Conservation (phyloP, 805 yeast species). For the Metahyphopichia silvanorum region DNA sequence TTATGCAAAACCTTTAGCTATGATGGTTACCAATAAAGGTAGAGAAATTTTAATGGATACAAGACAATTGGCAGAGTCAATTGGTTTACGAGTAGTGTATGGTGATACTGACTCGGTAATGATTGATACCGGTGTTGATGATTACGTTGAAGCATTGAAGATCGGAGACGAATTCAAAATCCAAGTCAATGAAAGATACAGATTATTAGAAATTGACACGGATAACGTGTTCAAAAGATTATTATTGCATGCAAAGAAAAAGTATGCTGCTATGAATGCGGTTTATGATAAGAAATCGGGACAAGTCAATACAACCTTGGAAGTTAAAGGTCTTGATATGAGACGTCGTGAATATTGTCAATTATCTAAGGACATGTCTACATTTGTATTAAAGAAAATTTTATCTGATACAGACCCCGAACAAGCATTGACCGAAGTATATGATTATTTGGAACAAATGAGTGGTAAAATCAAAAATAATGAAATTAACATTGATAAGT, state of each 20-base stretch:
- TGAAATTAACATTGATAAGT: constrained; percentile 63
- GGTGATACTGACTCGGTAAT: constrained; percentile 99
- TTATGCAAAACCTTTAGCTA: constrained; percentile 93
- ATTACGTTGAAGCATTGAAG: constrained; percentile 66
- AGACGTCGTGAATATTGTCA: constrained; percentile 95
- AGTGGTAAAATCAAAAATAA: constrained; percentile 55
- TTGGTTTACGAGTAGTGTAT: constrained; percentile 81
- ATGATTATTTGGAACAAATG: constrained; percentile 64
- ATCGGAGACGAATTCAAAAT: constrained; percentile 84
- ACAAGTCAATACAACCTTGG: constrained; percentile 53
- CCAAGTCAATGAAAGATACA: constrained; percentile 85
- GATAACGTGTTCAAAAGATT: constrained; percentile 89
- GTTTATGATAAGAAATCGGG: constrained; percentile 50
- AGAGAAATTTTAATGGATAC: constrained; percentile 94
- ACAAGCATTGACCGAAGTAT: constrained; percentile 67
- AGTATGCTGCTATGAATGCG: constrained; percentile 88
- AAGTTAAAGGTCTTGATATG: constrained; percentile 96
- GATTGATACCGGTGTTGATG: constrained; percentile 85
- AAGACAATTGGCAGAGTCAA: constrained; percentile 83
- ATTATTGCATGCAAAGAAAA: constrained; percentile 90
- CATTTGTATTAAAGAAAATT: constrained; percentile 66
- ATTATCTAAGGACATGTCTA: constrained; percentile 83
- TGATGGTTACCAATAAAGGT: constrained; percentile 92
- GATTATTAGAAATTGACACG: constrained; percentile 85
- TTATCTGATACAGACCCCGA: constrained; percentile 75